Evolutionary conservation across 257 asterid species (phyloP).

Genomic region (Solanum tacnaense): DNA sequence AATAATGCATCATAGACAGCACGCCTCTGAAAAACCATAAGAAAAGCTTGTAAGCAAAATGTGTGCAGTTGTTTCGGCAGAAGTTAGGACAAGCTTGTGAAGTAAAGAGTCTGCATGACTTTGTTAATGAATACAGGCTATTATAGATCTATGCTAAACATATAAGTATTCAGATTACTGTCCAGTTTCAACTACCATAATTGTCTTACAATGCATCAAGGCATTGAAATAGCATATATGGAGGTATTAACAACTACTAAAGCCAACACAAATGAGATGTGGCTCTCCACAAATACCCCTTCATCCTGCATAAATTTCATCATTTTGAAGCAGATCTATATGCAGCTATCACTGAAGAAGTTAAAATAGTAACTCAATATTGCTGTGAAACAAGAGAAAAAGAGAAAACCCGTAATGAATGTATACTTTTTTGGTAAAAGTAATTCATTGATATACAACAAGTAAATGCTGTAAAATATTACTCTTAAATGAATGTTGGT

Average conservation of each 20-base stretch:
- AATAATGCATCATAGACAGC: conserved; percentile 69
- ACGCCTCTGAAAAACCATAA: conserved; percentile 64
- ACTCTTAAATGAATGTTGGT: neutral
- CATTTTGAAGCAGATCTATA: neutral
- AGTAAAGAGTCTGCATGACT: neutral
- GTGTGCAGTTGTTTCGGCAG: neutral
- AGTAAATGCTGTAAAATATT: neutral
- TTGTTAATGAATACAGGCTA: neutral
- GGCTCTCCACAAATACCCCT: neutral
- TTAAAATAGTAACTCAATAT: neutral
- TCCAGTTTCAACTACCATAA: neutral
- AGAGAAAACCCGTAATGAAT: neutral
- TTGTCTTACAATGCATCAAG: neutral
- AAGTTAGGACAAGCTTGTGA: neutral
- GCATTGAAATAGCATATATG: neutral
- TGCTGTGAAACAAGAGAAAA: neutral
- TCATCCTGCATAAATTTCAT: neutral
- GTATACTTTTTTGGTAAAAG: neutral
- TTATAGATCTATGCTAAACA: neutral
- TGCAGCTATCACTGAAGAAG: neutral
- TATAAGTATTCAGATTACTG: neutral
- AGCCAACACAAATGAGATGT: neutral
- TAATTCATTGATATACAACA: neutral
- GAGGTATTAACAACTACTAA: neutral
- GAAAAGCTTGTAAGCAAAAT: neutral